A percentile compares a stretch with the other conserved stretches of the same genome.
These are phyloP conservation scores for Cercospora sojina DNA, from an alignment of 2,329 filamentous ascomycete species.

Conservation along the genomic window DNA sequence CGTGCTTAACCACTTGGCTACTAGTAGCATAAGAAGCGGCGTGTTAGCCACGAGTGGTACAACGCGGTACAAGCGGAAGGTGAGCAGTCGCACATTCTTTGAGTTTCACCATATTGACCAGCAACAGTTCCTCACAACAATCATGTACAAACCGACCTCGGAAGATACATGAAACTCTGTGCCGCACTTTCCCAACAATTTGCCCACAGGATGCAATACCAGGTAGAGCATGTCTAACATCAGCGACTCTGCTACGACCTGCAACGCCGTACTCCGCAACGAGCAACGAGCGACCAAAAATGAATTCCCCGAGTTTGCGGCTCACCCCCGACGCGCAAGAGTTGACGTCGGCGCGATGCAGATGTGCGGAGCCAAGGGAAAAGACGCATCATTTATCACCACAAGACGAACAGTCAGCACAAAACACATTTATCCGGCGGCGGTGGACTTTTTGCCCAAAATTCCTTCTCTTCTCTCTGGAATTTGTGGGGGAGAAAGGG, in stretches of 20 bases:
- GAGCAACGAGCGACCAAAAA: background rate
- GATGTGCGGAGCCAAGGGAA: background rate
- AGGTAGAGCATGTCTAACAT: background rate
- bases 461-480: background rate
- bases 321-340: conserved; percentile 7
- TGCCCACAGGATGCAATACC: background rate
- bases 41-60: conserved; percentile 93
- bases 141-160: conserved; percentile 88
- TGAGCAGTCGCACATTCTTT: conserved; percentile 37
- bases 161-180: conserved; percentile 36
- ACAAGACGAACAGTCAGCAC: background rate
- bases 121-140: conserved; percentile 86
- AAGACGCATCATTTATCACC: background rate
- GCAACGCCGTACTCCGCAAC: background rate
- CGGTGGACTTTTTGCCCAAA: background rate
- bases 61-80: conserved; percentile 96
- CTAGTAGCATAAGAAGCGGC: conserved; percentile 96
- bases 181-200: background rate
- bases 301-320: background rate
- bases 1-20: conserved; percentile 92
- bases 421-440: background rate
- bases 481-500: background rate
- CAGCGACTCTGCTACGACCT: too few relatives aligned
- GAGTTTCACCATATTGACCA: background rate
- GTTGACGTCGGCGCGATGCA: conserved; percentile 11